phyloP scores from a whole-genome alignment of 2,329 filamentous ascomycete genomes.

The Diaporthe sp. region DNA sequence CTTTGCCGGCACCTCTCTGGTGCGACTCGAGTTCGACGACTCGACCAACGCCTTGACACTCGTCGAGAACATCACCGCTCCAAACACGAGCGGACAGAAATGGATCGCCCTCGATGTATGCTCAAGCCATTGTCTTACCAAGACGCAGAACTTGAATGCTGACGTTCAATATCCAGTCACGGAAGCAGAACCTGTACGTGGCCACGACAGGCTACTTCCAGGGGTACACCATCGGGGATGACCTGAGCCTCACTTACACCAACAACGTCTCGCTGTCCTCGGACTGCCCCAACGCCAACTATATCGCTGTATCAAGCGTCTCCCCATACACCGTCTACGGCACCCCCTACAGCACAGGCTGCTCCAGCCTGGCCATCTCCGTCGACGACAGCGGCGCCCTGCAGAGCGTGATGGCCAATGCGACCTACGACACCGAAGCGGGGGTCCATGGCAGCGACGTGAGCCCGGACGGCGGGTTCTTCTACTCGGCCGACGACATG shows the following conservation, averaged over 20 bases:
- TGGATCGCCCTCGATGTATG: constrained; percentile 45
- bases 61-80: constrained; percentile 42
- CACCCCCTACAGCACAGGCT: constrained; percentile 42
- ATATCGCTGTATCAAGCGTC: constrained; percentile 34
- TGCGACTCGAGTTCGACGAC: constrained; percentile 50
- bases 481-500: constrained; percentile 49
- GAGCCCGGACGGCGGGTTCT: constrained; percentile 42
- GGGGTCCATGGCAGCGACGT: constrained; percentile 47
- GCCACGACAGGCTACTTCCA: constrained; percentile 39
- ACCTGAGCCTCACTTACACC: constrained; percentile 38
- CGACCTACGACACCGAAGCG: constrained; percentile 40
- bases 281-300: constrained; percentile 41
- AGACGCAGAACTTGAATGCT: constrained; percentile 26
- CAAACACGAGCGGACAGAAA: constrained; percentile 36
- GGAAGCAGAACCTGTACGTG: constrained; percentile 41
- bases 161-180: constrained; percentile 9
- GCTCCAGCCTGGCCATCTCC: constrained; percentile 41
- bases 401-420: constrained; percentile 38
- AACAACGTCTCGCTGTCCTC: constrained; percentile 39
- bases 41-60: constrained; percentile 42
- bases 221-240: constrained; percentile 41
- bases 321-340: constrained; percentile 44
- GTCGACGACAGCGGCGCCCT: constrained; percentile 42
- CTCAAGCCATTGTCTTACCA: background rate
- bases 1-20: constrained; percentile 24